Percentiles rank a stretch among this genome's conserved stretches.
Evolutionary conservation across 805 yeast species (phyloP).

Genomic region (Starmerella powellii): DNA sequence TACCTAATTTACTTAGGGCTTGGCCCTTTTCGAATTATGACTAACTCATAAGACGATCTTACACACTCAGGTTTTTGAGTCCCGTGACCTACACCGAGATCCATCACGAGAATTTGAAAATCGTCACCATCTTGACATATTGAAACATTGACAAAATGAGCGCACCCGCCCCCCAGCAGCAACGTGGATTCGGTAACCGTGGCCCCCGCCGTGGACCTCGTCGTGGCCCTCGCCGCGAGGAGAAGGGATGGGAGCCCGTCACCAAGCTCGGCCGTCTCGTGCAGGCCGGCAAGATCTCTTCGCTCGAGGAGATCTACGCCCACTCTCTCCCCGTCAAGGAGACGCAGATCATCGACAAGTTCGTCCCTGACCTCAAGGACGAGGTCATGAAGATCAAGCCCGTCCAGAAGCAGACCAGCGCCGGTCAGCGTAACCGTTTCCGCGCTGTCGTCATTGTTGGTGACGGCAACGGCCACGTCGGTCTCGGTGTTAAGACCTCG

Average conservation of each 20-base stretch:
- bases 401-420: constrained; percentile 99
- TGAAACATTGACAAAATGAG: constrained; percentile 12
- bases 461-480: constrained; percentile 99
- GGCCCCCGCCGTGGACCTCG: constrained; percentile 35
- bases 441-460: constrained; percentile 99
- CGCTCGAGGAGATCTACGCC: constrained; percentile 96
- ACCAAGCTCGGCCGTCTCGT: constrained; percentile 99
- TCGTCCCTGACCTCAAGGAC: constrained; percentile 91
- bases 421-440: constrained; percentile 99
- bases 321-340: constrained; percentile 99
- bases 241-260: constrained; percentile 99
- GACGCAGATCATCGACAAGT: constrained; percentile 94
- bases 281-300: constrained; percentile 93
- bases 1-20: too few relatives aligned
- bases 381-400: constrained; percentile 99
- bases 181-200: constrained; percentile 32
- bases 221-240: constrained; percentile 81
- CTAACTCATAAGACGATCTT: too few relatives aligned
- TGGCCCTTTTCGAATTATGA: too few relatives aligned
- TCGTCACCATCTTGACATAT: not conserved
- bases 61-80: too few relatives aligned
- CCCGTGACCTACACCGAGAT: not conserved
- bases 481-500: constrained; percentile 99
- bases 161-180: constrained; percentile 20
- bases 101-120: not conserved